phyloP scores from a whole-genome alignment of 495 filamentous ascomycete genomes.

The Aspergillus wentii region DNA sequence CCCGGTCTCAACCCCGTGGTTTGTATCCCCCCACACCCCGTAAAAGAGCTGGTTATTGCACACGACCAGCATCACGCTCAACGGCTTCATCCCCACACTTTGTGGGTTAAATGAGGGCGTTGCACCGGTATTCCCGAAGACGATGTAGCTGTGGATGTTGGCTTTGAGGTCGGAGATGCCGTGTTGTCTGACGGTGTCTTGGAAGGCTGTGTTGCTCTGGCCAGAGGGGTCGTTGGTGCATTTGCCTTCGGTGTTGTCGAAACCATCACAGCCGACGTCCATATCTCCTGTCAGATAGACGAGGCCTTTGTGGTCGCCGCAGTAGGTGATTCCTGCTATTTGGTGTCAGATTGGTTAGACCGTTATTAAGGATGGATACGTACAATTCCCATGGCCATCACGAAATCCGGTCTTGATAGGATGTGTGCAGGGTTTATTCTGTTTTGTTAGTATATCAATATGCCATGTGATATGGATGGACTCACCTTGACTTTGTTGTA shows the following conservation, averaged over 20 bases:
- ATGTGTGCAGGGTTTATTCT: too few species aligned
- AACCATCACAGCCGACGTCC: conserved; percentile 67
- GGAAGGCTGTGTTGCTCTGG: conserved; percentile 52
- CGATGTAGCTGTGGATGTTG: conserved; percentile 60
- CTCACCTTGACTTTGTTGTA: too few species aligned
- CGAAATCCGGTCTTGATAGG: too few species aligned
- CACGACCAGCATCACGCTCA: conserved; percentile 61
- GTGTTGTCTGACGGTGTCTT: conserved; percentile 33
- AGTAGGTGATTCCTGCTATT: too few species aligned
- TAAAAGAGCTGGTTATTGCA: conserved; percentile 58
- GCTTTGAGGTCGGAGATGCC: conserved; percentile 56
- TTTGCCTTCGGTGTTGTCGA: conserved; percentile 39
- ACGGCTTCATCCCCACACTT: conserved; percentile 46
- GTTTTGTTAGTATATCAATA: too few species aligned
- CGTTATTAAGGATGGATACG: too few species aligned
- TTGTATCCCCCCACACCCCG: conserved; percentile 63
- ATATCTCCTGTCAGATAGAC: too few species aligned
- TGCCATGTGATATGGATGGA: too few species aligned
- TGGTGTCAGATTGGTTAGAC: too few species aligned
- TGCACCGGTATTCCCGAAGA: conserved; percentile 58
- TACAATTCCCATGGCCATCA: too few species aligned
- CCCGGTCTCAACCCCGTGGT: conserved; percentile 50
- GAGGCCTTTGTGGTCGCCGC: too few species aligned
- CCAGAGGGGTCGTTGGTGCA: conserved; percentile 47
- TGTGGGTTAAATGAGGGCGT: conserved; percentile 55